Evolutionary conservation across 2,329 filamentous ascomycete genomes (phyloP).

Genomic region (Aureobasidium sp.): DNA sequence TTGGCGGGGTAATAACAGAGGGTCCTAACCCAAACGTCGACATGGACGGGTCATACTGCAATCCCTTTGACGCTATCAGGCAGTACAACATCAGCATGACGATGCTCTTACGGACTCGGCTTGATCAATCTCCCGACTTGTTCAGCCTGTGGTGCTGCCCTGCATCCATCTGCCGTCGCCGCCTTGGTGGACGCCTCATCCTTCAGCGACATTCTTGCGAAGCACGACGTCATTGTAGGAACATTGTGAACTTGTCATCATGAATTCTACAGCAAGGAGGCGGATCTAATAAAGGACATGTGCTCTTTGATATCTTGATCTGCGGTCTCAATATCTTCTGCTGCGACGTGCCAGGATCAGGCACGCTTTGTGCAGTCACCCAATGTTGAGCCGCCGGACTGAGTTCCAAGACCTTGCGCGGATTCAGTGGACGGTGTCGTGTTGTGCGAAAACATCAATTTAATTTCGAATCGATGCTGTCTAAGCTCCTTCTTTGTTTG

Average conservation of each 20-base stretch:
- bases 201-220: background rate
- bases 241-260: background rate
- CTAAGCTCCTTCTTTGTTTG: no score
- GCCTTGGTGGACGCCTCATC: background rate
- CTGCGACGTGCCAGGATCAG: background rate
- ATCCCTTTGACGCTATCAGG: background rate
- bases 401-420: no score
- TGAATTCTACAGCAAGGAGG: background rate
- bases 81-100: background rate
- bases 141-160: background rate
- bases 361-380: background rate
- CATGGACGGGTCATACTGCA: constrained; percentile 2
- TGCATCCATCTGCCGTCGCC: background rate
- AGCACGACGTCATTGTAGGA: background rate
- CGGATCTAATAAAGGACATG: background rate
- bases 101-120: background rate
- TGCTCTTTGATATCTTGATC: background rate
- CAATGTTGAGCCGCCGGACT: no score
- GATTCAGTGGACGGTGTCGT: no score
- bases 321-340: background rate
- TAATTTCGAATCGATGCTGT: no score
- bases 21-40: background rate
- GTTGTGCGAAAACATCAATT: no score
- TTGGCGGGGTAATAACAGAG: constrained; percentile 1
- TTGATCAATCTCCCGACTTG: background rate